A percentile compares a stretch with the other conserved stretches of the same genome.
Conservation (phyloP, 345 rosid genomes). For the Acer negundo region DNA sequence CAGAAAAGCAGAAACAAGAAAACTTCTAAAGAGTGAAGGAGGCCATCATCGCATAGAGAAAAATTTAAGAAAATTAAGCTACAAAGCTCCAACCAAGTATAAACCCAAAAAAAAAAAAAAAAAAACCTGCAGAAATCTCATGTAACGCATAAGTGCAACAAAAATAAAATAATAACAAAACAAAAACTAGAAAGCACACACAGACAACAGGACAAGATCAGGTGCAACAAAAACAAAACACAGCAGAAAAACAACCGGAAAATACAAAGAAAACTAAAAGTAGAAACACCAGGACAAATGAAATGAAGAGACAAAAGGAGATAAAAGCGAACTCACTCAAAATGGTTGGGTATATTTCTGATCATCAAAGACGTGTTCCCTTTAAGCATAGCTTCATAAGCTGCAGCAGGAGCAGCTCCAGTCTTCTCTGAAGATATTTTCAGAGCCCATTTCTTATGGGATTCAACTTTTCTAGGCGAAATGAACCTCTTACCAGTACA, state of each 20-base stretch:
- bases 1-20: no score
- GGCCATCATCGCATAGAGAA: no score
- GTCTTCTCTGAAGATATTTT: background rate
- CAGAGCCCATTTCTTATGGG: background rate
- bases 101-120: background rate
- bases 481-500: background rate
- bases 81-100: no score
- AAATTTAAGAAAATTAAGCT: no score
- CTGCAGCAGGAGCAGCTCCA: background rate
- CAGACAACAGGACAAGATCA: background rate
- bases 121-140: no score
- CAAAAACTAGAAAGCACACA: background rate
- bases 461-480: background rate
- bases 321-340: conserved; percentile 28
- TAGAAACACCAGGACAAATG: background rate
- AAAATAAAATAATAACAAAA: no score
- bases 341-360: conserved; percentile 45
- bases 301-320: background rate
- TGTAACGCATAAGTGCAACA: no score
- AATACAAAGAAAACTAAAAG: no score
- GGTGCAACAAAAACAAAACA: background rate
- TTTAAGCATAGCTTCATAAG: background rate
- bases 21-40: no score
- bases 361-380: conserved; percentile 49
- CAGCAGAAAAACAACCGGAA: background rate